Percentiles rank a stretch among this genome's conserved stretches.
These are phyloP conservation scores for Solanum bulbocastanum DNA, from an alignment of 257 asterid genomes.

Conservation along the genomic window DNA sequence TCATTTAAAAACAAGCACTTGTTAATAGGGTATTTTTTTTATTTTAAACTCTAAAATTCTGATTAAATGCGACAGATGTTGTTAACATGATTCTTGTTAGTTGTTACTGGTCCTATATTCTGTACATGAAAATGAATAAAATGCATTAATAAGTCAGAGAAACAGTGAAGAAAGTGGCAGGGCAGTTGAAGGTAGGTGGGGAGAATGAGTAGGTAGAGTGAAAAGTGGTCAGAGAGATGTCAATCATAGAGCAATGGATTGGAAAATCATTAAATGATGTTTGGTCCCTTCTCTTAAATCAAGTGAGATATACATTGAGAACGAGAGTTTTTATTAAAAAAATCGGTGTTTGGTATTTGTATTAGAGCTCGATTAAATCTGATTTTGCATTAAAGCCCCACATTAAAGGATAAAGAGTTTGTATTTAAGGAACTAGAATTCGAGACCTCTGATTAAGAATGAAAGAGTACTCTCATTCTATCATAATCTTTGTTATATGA, in stretches of 20 bases:
- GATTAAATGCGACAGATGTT: background rate
- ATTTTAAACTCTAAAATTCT: background rate
- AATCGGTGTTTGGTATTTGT: rapidly evolving
- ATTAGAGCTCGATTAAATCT: no score
- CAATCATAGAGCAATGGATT: background rate
- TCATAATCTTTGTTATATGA: no score
- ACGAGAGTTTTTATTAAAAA: no score
- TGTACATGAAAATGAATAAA: background rate
- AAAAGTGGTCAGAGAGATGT: background rate
- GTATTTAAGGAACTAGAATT: background rate
- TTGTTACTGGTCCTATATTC: background rate
- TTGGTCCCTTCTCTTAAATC: background rate
- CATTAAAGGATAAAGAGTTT: background rate
- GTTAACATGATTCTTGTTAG: background rate
- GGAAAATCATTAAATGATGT: background rate
- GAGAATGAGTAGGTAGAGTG: background rate
- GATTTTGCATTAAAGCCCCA: background rate
- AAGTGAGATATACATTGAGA: background rate
- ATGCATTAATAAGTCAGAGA: background rate
- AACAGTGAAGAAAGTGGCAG: background rate
- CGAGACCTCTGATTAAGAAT: background rate
- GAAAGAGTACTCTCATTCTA: no score
- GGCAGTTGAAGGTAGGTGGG: background rate
- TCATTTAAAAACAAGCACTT: background rate
- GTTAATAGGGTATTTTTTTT: background rate